Evolutionary conservation across 768 basidiomycete species (phyloP), one percentile per base, ranked within the genome.

Genomic region (Russula sp.): DNA sequence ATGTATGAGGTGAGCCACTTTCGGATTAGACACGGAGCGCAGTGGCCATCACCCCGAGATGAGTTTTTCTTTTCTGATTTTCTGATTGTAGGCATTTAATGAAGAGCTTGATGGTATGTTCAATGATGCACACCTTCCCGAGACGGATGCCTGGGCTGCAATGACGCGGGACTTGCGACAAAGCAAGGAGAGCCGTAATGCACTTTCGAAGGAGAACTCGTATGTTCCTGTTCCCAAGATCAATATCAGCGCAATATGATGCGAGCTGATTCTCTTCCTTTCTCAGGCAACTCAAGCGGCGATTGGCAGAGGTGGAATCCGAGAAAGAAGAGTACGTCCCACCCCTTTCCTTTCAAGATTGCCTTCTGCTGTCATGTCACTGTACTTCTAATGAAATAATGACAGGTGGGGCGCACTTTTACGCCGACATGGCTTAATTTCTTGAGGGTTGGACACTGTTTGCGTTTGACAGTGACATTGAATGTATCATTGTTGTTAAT

Each of bases 101-200:
- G 92, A 94, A 72, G 94, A 96, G 73, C 80, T 97, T 36, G 93
- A 94, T 68, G 85, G 83, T 20, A 92, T 96, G 90, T 96, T 87
- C 75, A 88, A 89, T 57, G 92, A 94, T 63, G 84, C 83, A 30
- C 83, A 88, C 64, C 82, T 95, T 55, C 92, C 94, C 13, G 85
- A 86, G 24, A 84, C 87, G 54, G 90, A 94, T 70, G 92, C 92
- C 2, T 94, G 89, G 85, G 73, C 77, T n/a, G 87, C 88, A 1
- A 81, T 96, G 80, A 81, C 84, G 30, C 76, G 77, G 49, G 92
- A 95, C 72, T 77, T 95, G 57, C 80, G 83, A 67, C 73, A 81
- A 65, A 86, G 91, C 18, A 96, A 94, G 75, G 86, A 89, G 70
- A 75, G 81, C 18, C 81, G 89, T 63, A 95, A 95, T 70, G 76